These are phyloP conservation scores for Juglanconis sp. DNA, from an alignment of 2,329 filamentous ascomycete species.

Conservation along the genomic window DNA sequence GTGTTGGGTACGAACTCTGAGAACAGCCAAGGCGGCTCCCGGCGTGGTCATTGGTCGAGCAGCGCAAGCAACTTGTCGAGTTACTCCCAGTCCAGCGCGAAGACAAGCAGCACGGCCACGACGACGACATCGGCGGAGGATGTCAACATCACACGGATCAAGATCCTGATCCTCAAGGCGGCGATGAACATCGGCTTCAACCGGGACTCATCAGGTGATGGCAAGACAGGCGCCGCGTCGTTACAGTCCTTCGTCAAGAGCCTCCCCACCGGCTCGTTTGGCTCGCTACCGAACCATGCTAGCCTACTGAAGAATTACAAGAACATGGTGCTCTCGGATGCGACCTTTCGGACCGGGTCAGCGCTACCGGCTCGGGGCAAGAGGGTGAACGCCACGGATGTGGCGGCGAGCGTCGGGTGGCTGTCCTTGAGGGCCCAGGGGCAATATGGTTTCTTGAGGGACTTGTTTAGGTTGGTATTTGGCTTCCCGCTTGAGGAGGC, in stretches of 20 bases:
- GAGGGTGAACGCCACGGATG: conserved; percentile 66
- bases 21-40: conserved; percentile 33
- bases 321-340: conserved; percentile 71
- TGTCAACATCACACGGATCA: conserved; percentile 71
- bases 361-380: conserved; percentile 56
- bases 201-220: conserved; percentile 45
- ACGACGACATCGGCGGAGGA: conserved; percentile 69
- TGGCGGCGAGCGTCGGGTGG: conserved; percentile 74
- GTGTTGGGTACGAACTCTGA: conserved; percentile 71
- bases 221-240: conserved; percentile 43
- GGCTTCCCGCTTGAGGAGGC: conserved; percentile 80
- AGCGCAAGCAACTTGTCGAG: conserved; percentile 74
- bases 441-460: conserved; percentile 75
- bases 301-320: conserved; percentile 76
- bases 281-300: conserved; percentile 65
- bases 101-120: conserved; percentile 69
- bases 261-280: conserved; percentile 75
- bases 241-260: conserved; percentile 74
- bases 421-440: conserved; percentile 63
- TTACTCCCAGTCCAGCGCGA: conserved; percentile 68
- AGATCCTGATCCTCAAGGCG: conserved; percentile 76
- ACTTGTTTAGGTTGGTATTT: conserved; percentile 81
- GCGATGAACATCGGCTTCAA: conserved; percentile 81
- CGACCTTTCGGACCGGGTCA: conserved; percentile 55
- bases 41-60: conserved; percentile 75